Base-by-base conservation (phyloP, 129 eudicot species). In the Pseudognaphalium luteoalbum region DNA sequence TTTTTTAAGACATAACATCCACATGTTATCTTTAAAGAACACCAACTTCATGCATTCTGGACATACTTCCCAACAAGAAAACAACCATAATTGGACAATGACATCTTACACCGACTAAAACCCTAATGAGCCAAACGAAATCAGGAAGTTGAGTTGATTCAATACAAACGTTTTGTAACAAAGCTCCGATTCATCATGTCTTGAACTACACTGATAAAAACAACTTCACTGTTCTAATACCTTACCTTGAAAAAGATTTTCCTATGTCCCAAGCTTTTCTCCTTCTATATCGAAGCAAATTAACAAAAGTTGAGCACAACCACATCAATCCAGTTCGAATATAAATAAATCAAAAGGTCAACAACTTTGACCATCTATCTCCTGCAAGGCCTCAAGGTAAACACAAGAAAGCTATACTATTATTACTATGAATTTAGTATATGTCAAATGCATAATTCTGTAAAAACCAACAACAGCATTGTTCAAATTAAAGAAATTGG, bases 391-490 rank as follows among this genome's bases (percentile, higher is more conserved):
- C 14, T 60, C 65, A 19, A 59, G 35, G 2, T 41, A 56, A 51
- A 29, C 61, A 62, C 65, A 71, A 61, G 70, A 22, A 47, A 34
- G 64, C 64, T 25, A 47, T 42, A 70, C 4, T 51, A 25, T 25
- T 25, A 25, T 25, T 11, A 20, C 17, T 68, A 57, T 47, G 12
- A 0, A 12, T 3, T 14, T 47, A 14, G n/a, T 47, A 47, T 47
- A 3, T 47, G 14, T 78, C 22, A 39, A 61, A 35, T 52, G 9
- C 78, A 39, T 32, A 54, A 17, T 51, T 72, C 17, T 25, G 76
- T 28, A 35, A 20, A 66, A 65, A 52, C 16, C 41, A 19, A 66
- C 30, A 74, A 29, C 74, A 74, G 68, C 83, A 80, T 80, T 80
- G 42, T 25, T 72, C 68, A 65, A 39, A 10, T 37, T n/a, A 25